Conservation (phyloP, 495 filamentous ascomycete species). For the Astrothelium subdiscretum region DNA sequence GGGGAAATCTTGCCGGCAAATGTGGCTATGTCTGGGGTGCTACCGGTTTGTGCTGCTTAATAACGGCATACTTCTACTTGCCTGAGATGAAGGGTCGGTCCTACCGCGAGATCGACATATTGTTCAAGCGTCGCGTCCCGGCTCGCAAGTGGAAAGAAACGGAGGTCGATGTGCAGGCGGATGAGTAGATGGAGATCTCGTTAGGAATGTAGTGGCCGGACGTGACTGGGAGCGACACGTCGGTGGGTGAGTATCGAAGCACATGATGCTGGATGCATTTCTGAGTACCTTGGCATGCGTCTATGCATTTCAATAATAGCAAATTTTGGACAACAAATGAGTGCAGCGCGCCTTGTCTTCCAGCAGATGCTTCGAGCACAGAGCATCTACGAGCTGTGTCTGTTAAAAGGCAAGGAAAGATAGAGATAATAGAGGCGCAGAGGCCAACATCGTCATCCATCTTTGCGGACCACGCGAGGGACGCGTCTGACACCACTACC, state of each 20-base stretch:
- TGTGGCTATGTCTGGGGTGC: conserved; percentile 41
- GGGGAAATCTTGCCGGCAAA: conserved; percentile 36
- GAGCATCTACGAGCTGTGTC: background rate
- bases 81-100: conserved; percentile 42
- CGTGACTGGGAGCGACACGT: background rate
- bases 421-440: background rate
- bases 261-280: background rate
- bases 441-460: background rate
- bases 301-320: background rate
- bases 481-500: background rate
- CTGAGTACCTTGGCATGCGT: background rate
- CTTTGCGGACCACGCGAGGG: background rate
- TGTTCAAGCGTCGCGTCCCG: conserved; percentile 41
- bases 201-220: background rate
- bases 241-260: background rate
- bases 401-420: background rate
- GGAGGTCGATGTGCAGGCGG: conserved; percentile 38
- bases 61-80: conserved; percentile 18
- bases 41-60: conserved; percentile 26
- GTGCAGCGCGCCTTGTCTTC: background rate
- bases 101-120: conserved; percentile 42
- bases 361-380: conserved; percentile 1
- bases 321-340: background rate
- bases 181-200: conserved; percentile 29
- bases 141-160: conserved; percentile 45